Evolutionary conservation across 2,329 filamentous ascomycete genomes (phyloP).

Genomic region (Colletotrichum melonis): DNA sequence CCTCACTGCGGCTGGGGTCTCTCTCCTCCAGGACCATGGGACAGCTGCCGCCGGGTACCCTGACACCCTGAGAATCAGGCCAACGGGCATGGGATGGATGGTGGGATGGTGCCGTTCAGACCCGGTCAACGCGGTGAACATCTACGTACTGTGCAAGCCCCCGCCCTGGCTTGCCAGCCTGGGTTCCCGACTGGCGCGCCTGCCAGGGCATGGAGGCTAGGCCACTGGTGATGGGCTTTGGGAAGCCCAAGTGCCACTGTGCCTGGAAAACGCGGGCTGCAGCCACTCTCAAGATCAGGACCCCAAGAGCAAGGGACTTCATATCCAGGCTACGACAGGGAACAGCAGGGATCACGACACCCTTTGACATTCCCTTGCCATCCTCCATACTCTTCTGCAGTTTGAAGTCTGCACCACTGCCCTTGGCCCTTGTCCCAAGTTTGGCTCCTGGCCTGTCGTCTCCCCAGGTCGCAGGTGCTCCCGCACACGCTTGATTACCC

Average conservation of each 20-base stretch:
- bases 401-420: neutral
- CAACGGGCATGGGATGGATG: neutral
- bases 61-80: neutral
- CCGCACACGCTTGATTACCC: neutral
- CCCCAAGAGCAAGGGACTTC: neutral
- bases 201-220: conserved; percentile 13
- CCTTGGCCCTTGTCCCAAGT: neutral
- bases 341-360: conserved; percentile 7
- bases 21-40: conserved; percentile 10
- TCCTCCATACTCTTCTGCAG: neutral
- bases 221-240: neutral
- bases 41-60: neutral
- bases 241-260: neutral
- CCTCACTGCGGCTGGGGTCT: neutral
- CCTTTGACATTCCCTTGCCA: conserved; percentile 6
- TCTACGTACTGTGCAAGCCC: neutral
- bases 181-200: conserved; percentile 28
- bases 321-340: neutral
- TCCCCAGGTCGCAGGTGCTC: conserved; percentile 3
- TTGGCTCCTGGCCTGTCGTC: neutral
- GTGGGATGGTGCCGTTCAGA: neutral
- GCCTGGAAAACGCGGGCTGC: neutral
- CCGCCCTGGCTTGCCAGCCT: neutral
- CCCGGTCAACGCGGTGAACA: neutral
- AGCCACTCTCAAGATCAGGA: neutral